These are phyloP conservation scores for Colletotrichum incanum DNA, from an alignment of 2,329 filamentous ascomycete species.

Conservation along the genomic window DNA sequence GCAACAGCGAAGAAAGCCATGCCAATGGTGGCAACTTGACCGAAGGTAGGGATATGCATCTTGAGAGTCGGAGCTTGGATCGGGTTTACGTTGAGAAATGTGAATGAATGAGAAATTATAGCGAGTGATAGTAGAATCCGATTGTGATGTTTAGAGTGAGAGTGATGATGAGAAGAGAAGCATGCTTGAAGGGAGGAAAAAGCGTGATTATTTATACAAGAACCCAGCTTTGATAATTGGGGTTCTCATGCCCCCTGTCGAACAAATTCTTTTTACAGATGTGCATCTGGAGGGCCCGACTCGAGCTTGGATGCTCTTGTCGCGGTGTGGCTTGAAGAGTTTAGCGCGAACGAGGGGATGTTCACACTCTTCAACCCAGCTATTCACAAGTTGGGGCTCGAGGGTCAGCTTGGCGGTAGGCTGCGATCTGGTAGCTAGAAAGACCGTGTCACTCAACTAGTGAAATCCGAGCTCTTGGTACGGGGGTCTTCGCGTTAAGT, in stretches of 20 bases:
- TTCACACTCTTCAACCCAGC: neutral
- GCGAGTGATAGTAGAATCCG: neutral
- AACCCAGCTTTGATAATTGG: neutral
- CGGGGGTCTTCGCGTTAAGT: neutral
- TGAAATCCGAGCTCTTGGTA: conserved; percentile 1
- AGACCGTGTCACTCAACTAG: neutral
- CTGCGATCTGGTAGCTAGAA: neutral
- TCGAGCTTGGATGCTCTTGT: neutral
- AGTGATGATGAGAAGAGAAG: conserved; percentile 15
- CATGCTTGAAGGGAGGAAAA: neutral
- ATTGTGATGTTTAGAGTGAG: conserved; percentile 25
- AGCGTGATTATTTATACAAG: conserved; percentile 7
- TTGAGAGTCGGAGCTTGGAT: conserved; percentile 10
- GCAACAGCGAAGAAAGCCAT: conserved; percentile 35
- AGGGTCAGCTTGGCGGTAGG: neutral
- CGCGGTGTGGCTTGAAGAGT: neutral
- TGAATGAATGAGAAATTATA: neutral
- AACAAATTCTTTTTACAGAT: neutral
- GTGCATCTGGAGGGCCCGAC: neutral
- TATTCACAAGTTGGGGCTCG: neutral
- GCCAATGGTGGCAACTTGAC: conserved; percentile 39
- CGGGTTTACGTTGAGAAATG: neutral
- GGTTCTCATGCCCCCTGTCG: neutral
- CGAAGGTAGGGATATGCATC: conserved; percentile 38
- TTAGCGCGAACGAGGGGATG: neutral